Conservation (phyloP, 2,329 filamentous ascomycete species). For the Talaromyces sp. region DNA sequence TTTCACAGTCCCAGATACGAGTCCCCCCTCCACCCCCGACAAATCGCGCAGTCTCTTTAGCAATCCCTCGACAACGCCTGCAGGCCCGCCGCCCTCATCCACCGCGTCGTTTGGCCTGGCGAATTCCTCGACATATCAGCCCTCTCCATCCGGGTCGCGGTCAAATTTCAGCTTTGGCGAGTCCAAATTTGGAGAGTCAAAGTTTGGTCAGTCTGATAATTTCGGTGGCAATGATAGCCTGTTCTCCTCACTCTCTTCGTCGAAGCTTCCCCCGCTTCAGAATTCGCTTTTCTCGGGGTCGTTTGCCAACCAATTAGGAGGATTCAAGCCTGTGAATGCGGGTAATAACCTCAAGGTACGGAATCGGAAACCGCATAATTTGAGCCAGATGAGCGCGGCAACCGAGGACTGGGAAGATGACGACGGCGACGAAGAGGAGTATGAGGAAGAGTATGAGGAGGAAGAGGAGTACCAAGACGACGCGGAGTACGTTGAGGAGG, state of each 20-base stretch:
- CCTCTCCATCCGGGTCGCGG: slow-evolving; percentile 41
- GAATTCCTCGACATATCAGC: slow-evolving; percentile 47
- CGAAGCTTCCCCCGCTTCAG: slow-evolving; percentile 24
- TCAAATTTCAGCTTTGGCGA: slow-evolving; percentile 31
- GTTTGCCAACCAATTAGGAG: slow-evolving; percentile 19
- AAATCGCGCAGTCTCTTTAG: slow-evolving; percentile 31
- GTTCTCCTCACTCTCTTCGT: slow-evolving; percentile 30
- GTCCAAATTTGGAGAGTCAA: slow-evolving; percentile 32
- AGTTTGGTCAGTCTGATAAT: slow-evolving; percentile 31
- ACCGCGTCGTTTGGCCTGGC: slow-evolving; percentile 49
- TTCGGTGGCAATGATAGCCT: slow-evolving; percentile 32
- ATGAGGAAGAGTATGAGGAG: slow-evolving; percentile 4
- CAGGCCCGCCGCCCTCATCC: slow-evolving; percentile 49
- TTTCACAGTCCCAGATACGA: slow-evolving; percentile 31
- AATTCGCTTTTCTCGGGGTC: slow-evolving; percentile 18
- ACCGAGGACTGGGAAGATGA: slow-evolving; percentile 11
- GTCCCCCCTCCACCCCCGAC: slow-evolving; percentile 33
- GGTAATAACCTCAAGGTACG: slow-evolving; percentile 11
- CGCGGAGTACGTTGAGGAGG: slow-evolving; percentile 17
- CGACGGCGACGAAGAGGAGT: slow-evolving; percentile 4
- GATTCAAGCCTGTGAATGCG: slow-evolving; percentile 23
- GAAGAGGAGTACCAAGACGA: slow-evolving; percentile 14
- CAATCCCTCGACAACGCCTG: slow-evolving; percentile 52
- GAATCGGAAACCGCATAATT: slow-evolving; percentile 8
- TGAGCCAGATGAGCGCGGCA: slow-evolving; percentile 11